A percentile compares a stretch with the other conserved stretches of the same genome.
These are phyloP conservation scores for Colletotrichum endophyticum DNA, from an alignment of 2,329 filamentous ascomycete species.

Conservation along the genomic window DNA sequence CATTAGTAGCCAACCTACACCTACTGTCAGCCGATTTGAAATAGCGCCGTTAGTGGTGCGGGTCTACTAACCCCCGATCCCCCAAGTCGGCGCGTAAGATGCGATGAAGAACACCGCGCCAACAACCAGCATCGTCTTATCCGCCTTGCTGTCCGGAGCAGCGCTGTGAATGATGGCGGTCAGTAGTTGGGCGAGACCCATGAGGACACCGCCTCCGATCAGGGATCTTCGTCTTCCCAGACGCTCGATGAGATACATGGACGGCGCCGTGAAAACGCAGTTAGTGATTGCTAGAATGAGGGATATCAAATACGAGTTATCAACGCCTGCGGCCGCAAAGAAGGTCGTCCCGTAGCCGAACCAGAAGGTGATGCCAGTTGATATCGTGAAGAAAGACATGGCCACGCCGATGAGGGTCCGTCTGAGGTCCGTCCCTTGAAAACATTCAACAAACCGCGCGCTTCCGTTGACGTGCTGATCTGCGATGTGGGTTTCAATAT, in stretches of 20 bases:
- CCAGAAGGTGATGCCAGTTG: background rate
- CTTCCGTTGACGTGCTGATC: background rate
- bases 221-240: background rate
- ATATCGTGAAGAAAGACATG: background rate
- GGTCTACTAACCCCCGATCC: background rate
- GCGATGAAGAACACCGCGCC: background rate
- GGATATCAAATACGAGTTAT: background rate
- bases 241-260: background rate
- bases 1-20: background rate
- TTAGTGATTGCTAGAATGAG: background rate
- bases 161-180: background rate
- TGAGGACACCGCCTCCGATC: background rate
- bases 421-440: background rate
- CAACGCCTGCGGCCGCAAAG: background rate
- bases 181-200: background rate
- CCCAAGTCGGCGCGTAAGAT: background rate
- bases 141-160: background rate
- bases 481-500: background rate
- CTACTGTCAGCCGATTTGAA: background rate
- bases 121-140: background rate
- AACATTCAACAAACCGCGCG: rapidly evolving
- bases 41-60: background rate
- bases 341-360: background rate
- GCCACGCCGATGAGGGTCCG: background rate
- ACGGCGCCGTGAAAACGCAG: background rate